phyloP scores from a whole-genome alignment of 2,329 filamentous ascomycete species.

The Tolypocladium endophyticum region DNA sequence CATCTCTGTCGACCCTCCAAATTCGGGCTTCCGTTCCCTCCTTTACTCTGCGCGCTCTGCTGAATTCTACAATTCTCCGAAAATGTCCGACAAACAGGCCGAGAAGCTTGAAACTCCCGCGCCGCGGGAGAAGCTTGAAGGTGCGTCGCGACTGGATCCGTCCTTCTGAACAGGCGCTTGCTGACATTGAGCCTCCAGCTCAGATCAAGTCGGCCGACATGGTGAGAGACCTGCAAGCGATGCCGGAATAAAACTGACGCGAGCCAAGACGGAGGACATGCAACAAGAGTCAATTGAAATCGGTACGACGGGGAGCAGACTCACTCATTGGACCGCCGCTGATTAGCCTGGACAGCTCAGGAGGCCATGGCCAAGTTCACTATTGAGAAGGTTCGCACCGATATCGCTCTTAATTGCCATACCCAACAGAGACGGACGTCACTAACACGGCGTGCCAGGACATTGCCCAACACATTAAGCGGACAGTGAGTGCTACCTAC shows the following conservation, averaged over 20 bases:
- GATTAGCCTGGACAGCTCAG: conserved; percentile 34
- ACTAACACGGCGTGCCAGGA: conserved; percentile 47
- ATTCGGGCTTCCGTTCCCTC: not conserved
- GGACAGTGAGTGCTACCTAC: conserved; percentile 50
- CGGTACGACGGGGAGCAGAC: conserved; percentile 48
- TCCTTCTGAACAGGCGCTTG: not conserved
- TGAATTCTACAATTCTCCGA: not conserved
- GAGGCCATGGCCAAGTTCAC: conserved; percentile 54
- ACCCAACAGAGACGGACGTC: not conserved
- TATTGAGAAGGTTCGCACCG: conserved; percentile 42
- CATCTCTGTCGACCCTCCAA: not conserved
- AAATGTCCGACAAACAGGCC: conserved; percentile 29
- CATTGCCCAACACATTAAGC: conserved; percentile 92
- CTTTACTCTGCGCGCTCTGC: not conserved
- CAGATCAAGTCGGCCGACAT: conserved; percentile 98
- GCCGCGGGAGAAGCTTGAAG: conserved; percentile 66
- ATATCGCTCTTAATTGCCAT: not conserved
- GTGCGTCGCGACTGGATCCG: conserved; percentile 28
- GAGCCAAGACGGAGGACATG: conserved; percentile 82
- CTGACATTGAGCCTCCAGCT: conserved; percentile 40
- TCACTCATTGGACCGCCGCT: conserved; percentile 8
- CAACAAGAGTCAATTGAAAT: conserved; percentile 91
- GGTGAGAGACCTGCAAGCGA: conserved; percentile 41
- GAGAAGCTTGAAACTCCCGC: conserved; percentile 33
- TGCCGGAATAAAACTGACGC: conserved; percentile 15